Evolutionary conservation across 192 early-diverging fungal genomes (phyloP).

Genomic region (Gonapodya sp.): DNA sequence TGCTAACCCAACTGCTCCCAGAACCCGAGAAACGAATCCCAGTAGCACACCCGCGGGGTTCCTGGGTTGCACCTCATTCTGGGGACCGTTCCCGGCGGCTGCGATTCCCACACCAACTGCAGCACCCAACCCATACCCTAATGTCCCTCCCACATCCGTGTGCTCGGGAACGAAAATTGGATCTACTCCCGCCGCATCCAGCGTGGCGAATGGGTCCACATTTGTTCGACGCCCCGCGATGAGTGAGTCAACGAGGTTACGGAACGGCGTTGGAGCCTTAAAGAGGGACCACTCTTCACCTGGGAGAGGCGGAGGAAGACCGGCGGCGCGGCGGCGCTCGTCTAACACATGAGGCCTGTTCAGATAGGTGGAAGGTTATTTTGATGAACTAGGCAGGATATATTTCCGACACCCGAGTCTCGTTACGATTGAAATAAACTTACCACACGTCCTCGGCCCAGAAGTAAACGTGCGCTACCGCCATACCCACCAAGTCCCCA

Average conservation of each 20-base stretch:
- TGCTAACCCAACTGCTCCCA: not conserved
- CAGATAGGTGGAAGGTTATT: not conserved
- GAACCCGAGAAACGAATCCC: not conserved
- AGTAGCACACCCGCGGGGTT: not conserved
- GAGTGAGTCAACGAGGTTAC: not conserved
- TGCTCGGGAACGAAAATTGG: not conserved
- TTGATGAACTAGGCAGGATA: too few relatives aligned
- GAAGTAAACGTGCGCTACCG: slow-evolving; percentile 88
- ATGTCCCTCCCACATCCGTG: not conserved
- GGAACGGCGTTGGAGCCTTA: not conserved
- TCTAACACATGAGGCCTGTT: not conserved
- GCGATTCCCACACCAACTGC: not conserved
- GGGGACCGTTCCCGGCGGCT: not conserved
- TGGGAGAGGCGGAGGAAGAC: not conserved
- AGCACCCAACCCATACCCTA: not conserved
- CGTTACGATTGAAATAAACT: too few relatives aligned
- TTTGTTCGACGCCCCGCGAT: not conserved
- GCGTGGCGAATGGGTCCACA: not conserved
- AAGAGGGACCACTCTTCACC: not conserved
- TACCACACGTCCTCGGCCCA: slow-evolving; percentile 83
- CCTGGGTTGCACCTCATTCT: too few relatives aligned
- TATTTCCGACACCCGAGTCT: too few relatives aligned
- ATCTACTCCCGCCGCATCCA: not conserved
- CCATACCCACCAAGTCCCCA: slow-evolving; percentile 73
- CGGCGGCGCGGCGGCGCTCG: not conserved